phyloP scores from a whole-genome alignment of 2,329 filamentous ascomycete genomes.

The Fusarium proliferatum region DNA sequence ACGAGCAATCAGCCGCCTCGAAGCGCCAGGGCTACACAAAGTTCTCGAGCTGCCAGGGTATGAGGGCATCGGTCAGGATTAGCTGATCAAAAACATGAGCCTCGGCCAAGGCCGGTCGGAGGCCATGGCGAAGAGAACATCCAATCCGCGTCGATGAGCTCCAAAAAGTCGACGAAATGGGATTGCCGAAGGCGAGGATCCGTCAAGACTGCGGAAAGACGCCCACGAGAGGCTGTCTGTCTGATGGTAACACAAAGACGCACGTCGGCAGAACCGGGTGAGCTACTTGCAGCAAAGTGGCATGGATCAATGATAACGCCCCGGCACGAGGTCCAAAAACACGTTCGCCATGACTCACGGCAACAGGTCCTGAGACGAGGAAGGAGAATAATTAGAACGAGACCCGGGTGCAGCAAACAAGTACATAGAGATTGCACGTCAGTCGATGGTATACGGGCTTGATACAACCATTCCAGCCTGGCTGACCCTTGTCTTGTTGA shows the following conservation, averaged over 20 bases:
- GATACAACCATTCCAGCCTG: conserved; percentile 1
- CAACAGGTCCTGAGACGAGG: background rate
- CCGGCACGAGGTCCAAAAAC: conserved; percentile 14
- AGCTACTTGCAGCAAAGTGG: conserved; percentile 23
- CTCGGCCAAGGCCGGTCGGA: conserved; percentile 27
- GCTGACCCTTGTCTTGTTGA: background rate
- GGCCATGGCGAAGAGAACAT: conserved; percentile 13
- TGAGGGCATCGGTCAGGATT: conserved; percentile 29
- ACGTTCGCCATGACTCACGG: conserved; percentile 21
- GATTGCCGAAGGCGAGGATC: conserved; percentile 35
- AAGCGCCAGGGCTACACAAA: conserved; percentile 40
- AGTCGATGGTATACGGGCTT: conserved; percentile 19
- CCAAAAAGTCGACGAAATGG: conserved; percentile 22
- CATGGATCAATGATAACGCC: conserved; percentile 24
- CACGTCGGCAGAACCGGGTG: conserved; percentile 35
- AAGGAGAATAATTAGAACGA: conserved; percentile 1
- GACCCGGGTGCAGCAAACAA: background rate
- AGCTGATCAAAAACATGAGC: conserved; percentile 26
- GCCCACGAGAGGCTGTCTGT: conserved; percentile 34
- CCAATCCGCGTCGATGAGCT: conserved; percentile 11
- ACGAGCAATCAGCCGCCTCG: conserved; percentile 41
- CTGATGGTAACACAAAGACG: conserved; percentile 41
- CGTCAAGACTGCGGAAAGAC: conserved; percentile 24
- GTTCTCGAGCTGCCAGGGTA: conserved; percentile 37
- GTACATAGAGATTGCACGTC: background rate